Evolutionary conservation across 306 rosid genomes (phyloP), one percentile per base, ranked within the genome.

Genomic region (Lotus japonicus): DNA sequence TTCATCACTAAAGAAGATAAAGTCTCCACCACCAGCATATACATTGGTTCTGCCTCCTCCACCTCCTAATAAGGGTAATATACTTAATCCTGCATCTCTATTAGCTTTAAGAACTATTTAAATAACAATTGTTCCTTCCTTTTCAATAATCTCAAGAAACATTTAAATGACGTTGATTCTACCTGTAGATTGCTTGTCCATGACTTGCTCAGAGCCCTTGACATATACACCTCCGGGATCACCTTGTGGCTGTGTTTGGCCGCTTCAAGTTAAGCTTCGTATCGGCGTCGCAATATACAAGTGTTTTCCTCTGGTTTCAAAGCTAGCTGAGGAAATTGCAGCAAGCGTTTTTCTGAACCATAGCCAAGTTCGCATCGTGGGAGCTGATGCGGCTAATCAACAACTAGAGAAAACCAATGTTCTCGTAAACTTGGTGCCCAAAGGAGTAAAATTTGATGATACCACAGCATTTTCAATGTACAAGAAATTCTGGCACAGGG

Each of bases 281-380:
- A 78, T 94, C 18, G 64, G 66, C 67, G 77, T 88, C 52, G 65
- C 92, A 64, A 81, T 87, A 80, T 88, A 86, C 90, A 84, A 82
- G 50, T 90, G 89, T 73, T 88, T 94, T 55, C 90, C 97, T 23
- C 33, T 85, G 59, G 89, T 90, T 50, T 78, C 95, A 44, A 49
- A 86, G 82, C 89, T 94, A 23, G 92, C 99, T 12, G 65, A 81
- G 77, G 96, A 90, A 73, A 86, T 94, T 43, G 89, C 99, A 11
- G 88, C 81, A 9, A 83, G 95, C 49, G 66, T 84, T 71, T 31
- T 64, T 17, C 86, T 94, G 65, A 88, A 90, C 79, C 86, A 70
- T 71, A 84, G 80, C 76, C 99, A 94, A 83, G 99, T 94, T 75
- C 96, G 96, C 48, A 84, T 94, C 16, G 83, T 86, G 85, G 99